A percentile compares a stretch with the other conserved stretches of the same genome.
Evolutionary conservation across 1,284 basidiomycete genomes (phyloP).

Genomic region (Trichosporon faecale): DNA sequence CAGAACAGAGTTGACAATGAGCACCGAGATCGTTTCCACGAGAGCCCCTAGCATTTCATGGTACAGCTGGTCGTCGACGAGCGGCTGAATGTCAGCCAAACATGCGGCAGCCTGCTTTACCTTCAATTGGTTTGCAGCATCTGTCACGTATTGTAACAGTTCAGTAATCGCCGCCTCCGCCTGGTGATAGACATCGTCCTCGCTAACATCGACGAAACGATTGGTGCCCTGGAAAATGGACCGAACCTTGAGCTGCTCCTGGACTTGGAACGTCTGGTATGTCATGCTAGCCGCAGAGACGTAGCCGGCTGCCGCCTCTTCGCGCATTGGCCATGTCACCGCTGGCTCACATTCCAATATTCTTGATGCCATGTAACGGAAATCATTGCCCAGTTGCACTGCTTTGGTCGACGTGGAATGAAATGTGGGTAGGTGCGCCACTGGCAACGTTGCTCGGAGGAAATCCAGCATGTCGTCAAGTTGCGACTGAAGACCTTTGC

Average conservation of each 20-base stretch:
- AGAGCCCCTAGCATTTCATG: conserved; percentile 63
- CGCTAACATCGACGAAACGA: conserved; percentile 68
- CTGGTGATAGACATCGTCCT: conserved; percentile 59
- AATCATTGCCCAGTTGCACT: conserved; percentile 86
- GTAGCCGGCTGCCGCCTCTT: conserved; percentile 58
- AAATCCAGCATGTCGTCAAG: conserved; percentile 17
- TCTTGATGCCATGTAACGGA: conserved; percentile 61
- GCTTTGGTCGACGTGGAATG: conserved; percentile 59
- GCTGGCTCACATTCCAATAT: conserved; percentile 43
- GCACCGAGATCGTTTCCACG: conserved; percentile 67
- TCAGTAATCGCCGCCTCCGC: conserved; percentile 4
- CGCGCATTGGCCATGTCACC: conserved; percentile 54
- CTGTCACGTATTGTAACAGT: conserved; percentile 64
- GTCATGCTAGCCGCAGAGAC: conserved; percentile 62
- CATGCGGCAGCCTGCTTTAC: conserved; percentile 52
- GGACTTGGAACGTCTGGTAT: conserved; percentile 66
- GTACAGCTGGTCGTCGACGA: conserved; percentile 13
- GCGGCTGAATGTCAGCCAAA: conserved; percentile 31
- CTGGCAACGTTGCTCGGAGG: conserved; percentile 58
- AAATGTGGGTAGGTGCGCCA: conserved; percentile 67
- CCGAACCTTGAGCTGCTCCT: conserved; percentile 57
- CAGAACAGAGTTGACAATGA: conserved; percentile 71
- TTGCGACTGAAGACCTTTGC: neutral
- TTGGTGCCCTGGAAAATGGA: conserved; percentile 62
- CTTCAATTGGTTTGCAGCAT: conserved; percentile 67